A percentile compares a stretch with the other conserved stretches of the same genome.
These are phyloP conservation scores for Vavraia culicis DNA, from an alignment of 371 early-diverging fungal species.

Conservation along the genomic window DNA sequence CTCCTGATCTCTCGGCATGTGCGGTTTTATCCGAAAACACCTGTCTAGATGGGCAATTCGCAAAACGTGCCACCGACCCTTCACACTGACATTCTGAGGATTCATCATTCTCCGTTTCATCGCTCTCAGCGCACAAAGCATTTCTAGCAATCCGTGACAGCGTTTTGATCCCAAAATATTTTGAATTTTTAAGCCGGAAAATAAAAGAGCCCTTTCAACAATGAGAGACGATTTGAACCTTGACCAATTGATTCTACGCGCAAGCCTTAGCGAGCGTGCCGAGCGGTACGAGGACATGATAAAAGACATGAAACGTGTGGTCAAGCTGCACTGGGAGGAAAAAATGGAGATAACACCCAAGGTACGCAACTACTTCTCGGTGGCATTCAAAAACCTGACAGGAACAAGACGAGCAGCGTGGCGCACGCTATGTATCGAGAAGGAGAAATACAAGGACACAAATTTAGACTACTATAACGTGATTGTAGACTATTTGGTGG, in stretches of 20 bases:
- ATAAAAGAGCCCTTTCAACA: no score
- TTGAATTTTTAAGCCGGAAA: no score
- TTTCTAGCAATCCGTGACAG: no score
- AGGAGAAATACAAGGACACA: conserved; percentile 83
- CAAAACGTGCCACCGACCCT: no score
- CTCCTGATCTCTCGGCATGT: no score
- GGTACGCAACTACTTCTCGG: conserved; percentile 86
- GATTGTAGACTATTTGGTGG: conserved; percentile 65
- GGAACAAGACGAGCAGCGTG: conserved; percentile 93
- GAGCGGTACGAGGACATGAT: conserved; percentile 83
- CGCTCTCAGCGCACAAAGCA: no score
- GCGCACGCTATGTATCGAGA: conserved; percentile 91
- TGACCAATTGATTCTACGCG: conserved; percentile 29
- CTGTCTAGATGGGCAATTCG: no score
- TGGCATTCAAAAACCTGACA: conserved; percentile 97
- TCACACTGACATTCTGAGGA: no score
- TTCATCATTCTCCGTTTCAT: no score
- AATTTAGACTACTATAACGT: conserved; percentile 45
- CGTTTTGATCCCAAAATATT: no score
- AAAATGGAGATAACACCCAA: conserved; percentile 65
- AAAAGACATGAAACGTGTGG: conserved; percentile 31
- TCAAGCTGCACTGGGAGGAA: conserved; percentile 44
- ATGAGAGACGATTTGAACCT: no score
- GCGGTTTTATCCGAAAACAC: no score
- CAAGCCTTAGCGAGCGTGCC: conserved; percentile 89